phyloP scores from a whole-genome alignment of 2,329 filamentous ascomycete species.

The Verticillium alfalfae region DNA sequence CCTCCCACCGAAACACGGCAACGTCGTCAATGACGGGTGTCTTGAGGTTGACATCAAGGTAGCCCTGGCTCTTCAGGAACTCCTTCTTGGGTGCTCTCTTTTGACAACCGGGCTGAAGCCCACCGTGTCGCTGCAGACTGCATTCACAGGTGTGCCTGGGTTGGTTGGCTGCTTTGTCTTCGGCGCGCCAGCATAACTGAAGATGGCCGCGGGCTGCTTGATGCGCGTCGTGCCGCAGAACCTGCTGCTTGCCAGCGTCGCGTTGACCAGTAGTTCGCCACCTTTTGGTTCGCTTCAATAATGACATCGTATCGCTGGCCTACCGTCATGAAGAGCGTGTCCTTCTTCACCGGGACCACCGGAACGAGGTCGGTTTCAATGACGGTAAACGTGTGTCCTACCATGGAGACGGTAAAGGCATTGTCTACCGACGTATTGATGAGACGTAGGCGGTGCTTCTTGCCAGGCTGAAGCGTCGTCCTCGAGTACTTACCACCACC shows the following conservation, averaged over 20 bases:
- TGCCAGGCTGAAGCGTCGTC: conserved; percentile 30
- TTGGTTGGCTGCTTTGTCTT: conserved; percentile 20
- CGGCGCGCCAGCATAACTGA: conserved; percentile 27
- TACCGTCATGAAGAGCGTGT: conserved; percentile 44
- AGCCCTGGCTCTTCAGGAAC: conserved; percentile 16
- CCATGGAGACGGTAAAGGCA: conserved; percentile 43
- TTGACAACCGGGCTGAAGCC: conserved; percentile 16
- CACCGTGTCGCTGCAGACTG: conserved; percentile 13
- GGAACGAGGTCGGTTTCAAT: conserved; percentile 50
- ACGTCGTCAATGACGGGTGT: conserved; percentile 5
- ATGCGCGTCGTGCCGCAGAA: conserved; percentile 23
- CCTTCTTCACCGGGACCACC: conserved; percentile 41
- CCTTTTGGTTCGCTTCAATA: conserved; percentile 26
- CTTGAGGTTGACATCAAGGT: conserved; percentile 14
- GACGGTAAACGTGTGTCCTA: conserved; percentile 45
- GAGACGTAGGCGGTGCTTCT: conserved; percentile 42
- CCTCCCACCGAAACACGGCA: conserved; percentile 19
- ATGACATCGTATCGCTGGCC: conserved; percentile 35
- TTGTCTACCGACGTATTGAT: conserved; percentile 47
- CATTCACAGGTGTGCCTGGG: conserved; percentile 14
- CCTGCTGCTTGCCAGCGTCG: conserved; percentile 18
- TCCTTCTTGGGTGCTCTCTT: conserved; percentile 15
- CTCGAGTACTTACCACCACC: conserved; percentile 22
- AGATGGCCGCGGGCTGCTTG: conserved; percentile 26
- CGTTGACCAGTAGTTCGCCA: conserved; percentile 35